phyloP scores from a whole-genome alignment of 2,329 filamentous ascomycete species.

The Cladosporium oxysporum region DNA sequence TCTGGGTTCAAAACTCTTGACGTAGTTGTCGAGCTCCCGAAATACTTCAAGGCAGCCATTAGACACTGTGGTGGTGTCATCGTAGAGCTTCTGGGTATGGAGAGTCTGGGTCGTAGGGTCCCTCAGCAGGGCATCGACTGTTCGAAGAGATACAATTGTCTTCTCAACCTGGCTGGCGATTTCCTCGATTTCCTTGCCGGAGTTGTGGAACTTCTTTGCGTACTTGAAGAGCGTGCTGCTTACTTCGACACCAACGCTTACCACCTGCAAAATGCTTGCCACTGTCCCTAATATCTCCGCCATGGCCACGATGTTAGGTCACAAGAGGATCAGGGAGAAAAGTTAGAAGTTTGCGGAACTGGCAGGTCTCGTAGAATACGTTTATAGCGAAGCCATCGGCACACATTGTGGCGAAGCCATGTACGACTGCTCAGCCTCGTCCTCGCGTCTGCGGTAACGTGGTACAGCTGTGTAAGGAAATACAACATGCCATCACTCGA shows the following conservation, averaged over 20 bases:
- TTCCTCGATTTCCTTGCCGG: constrained; percentile 1
- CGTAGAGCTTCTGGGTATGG: constrained; percentile 14
- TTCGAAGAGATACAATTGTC: background rate
- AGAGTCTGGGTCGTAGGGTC: constrained; percentile 5
- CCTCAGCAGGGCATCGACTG: background rate
- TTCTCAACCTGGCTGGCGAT: background rate
- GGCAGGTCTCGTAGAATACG: background rate
- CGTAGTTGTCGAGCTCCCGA: constrained; percentile 7
- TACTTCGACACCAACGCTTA: constrained; percentile 7
- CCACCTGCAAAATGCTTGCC: constrained; percentile 10
- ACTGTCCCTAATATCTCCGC: constrained; percentile 11
- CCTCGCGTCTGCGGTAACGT: background rate
- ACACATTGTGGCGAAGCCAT: background rate
- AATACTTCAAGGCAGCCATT: constrained; percentile 13
- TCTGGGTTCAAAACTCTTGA: background rate
- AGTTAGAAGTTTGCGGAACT: background rate
- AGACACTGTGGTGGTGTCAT: constrained; percentile 2
- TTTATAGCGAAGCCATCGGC: background rate
- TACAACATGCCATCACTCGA: background rate
- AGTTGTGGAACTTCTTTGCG: background rate
- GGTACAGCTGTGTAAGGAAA: background rate
- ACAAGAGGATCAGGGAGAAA: background rate
- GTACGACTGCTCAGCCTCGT: background rate
- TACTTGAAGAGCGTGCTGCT: constrained; percentile 7
- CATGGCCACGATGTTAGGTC: background rate